These are phyloP conservation scores for Eucalyptus curtisii DNA, from an alignment of 345 rosid genomes.

Conservation along the genomic window DNA sequence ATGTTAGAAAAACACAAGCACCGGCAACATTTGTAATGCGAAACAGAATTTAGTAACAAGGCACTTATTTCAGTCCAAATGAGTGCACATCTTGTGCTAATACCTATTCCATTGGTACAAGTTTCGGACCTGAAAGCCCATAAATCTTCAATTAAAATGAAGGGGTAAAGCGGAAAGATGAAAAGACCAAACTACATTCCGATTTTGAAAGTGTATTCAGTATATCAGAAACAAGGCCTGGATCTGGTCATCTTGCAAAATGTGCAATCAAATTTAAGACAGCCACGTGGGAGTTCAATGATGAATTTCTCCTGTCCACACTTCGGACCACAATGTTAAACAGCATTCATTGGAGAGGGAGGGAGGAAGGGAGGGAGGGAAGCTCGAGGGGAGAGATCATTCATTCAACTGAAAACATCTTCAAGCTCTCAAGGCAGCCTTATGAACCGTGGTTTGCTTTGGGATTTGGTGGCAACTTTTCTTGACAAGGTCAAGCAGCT, in stretches of 20 bases:
- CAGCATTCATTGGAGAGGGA: neutral
- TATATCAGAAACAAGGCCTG: neutral
- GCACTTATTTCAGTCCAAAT: neutral
- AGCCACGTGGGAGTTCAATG: neutral
- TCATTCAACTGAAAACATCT: neutral
- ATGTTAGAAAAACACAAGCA: neutral
- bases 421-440: slow-evolving; percentile 62
- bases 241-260: neutral
- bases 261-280: neutral
- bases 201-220: no score
- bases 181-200: neutral
- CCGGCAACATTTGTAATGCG: neutral
- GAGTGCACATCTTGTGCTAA: neutral
- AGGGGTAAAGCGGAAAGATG: neutral
- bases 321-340: neutral
- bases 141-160: neutral
- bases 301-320: neutral
- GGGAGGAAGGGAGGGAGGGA: neutral
- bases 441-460: slow-evolving; percentile 84
- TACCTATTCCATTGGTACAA: no score
- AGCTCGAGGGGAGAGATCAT: neutral
- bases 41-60: neutral
- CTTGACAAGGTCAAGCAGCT: slow-evolving; percentile 82
- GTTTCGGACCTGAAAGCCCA: neutral
- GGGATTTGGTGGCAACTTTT: slow-evolving; percentile 92